Evolutionary conservation across 2,329 filamentous ascomycete genomes (phyloP), one percentile per base, ranked within the genome.

Genomic region (Aspergillus unguis): DNA sequence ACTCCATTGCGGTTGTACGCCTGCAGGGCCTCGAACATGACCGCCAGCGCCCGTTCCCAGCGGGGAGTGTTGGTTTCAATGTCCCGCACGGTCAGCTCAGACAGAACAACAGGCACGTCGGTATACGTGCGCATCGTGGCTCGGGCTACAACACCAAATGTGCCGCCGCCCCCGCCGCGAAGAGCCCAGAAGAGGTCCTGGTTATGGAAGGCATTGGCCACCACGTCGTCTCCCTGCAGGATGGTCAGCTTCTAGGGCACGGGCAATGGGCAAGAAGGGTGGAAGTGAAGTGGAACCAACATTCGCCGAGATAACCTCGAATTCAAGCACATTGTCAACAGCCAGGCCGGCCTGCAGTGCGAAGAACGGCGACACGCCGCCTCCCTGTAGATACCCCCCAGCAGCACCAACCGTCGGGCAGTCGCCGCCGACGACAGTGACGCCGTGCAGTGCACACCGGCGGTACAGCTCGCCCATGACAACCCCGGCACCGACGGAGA

Each of bases 101-200:
- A 33, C 5, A 35, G 11, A 2, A 45, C 25, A 10, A 9, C 31
- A 11, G 31, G 32, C 9, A 45, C 23, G 28, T 45, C 43, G 2
- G 32, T 23, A 5, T 35, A 45, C 6, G 32, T 26, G n/a, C 32
- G 23, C 5, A 45, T 45, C 4, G 59, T 55, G 44, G 49, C 55
- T 43, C 59, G 54, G 33, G 55, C 33, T 4, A 56, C 50, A 3
- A 62, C 55, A 11, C 58, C 57, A 27, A 57, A 62, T 6, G 58
- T 56, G 11, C 58, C 58, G 27, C 58, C 58, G 6, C 58, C 58
- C 3, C 55, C 58, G 28, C 58, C 58, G 9, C 58, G 53, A 10
- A 61, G 36, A 4, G 59, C 58, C 58, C 57, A 61, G 50, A 61
- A 62, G 17, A 62, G 58, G n/a, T 62, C 59, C 26, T 26, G 10